These are phyloP conservation scores for Vickermania ingenoplastis DNA, from an alignment of 208 protist species.

Conservation along the genomic window DNA sequence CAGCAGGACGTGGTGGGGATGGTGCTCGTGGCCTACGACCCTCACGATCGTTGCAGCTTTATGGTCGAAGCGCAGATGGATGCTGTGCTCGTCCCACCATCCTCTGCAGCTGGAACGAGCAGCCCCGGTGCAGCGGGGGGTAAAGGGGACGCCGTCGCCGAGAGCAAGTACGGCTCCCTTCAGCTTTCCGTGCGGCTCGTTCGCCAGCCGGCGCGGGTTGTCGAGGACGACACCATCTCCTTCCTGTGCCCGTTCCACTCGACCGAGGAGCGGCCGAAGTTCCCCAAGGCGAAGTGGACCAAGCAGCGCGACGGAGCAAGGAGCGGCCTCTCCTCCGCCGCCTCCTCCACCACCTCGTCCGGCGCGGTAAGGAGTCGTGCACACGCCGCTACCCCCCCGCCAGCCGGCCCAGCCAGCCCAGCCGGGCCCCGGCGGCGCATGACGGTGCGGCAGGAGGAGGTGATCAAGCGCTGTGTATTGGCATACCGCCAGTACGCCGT, in stretches of 20 bases:
- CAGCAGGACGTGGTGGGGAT: slow-evolving; percentile 23
- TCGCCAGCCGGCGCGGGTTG: slow-evolving; percentile 17
- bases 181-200: slow-evolving; percentile 14
- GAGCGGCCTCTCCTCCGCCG: background rate
- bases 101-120: background rate
- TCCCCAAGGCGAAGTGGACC: too few species aligned
- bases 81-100: background rate
- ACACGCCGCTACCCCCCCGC: background rate
- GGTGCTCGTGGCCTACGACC: slow-evolving; percentile 50
- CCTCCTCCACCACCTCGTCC: background rate
- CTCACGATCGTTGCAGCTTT: slow-evolving; percentile 19
- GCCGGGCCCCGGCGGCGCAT: background rate
- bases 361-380: too few species aligned
- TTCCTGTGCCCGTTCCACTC: slow-evolving; percentile 12
- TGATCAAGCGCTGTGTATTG: too few species aligned
- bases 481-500: background rate
- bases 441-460: background rate
- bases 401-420: too few species aligned
- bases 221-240: slow-evolving; percentile 43
- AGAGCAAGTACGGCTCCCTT: slow-evolving; percentile 4
- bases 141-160: background rate
- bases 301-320: too few species aligned
- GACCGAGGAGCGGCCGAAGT: background rate
- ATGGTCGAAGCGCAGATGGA: slow-evolving; percentile 13
- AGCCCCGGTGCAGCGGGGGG: background rate